Evolutionary conservation across 2,329 filamentous ascomycete genomes (phyloP).

Genomic region (Diaporthe ilicicola): DNA sequence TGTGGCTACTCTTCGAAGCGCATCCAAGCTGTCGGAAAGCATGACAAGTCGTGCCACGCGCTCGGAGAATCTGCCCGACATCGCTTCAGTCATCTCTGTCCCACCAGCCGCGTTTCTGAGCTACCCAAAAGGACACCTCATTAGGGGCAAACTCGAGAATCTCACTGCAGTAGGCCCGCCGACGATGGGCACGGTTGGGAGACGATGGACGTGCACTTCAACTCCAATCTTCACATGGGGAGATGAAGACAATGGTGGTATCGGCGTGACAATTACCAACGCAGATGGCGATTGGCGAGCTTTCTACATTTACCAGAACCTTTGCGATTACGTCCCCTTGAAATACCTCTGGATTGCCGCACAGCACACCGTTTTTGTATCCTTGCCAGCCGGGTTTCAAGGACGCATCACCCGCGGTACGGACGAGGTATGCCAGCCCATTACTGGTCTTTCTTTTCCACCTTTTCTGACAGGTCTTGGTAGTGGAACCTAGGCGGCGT

Average conservation of each 20-base stretch:
- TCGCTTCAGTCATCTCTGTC: constrained; percentile 5
- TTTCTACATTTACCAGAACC: constrained; percentile 41
- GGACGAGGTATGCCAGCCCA: constrained; percentile 26
- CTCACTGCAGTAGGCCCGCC: neutral
- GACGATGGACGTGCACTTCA: constrained; percentile 32
- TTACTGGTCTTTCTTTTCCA: too few species aligned
- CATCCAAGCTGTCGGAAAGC: too few species aligned
- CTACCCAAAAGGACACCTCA: constrained; percentile 5
- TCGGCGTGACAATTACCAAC: constrained; percentile 36
- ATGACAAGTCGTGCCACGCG: neutral
- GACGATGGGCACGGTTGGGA: neutral
- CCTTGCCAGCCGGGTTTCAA: constrained; percentile 38
- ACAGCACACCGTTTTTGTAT: constrained; percentile 37
- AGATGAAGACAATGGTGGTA: constrained; percentile 33
- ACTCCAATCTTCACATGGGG: constrained; percentile 35
- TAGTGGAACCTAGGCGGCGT: constrained; percentile 37
- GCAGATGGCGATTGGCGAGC: constrained; percentile 32
- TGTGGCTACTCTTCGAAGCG: neutral
- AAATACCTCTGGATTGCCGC: constrained; percentile 41
- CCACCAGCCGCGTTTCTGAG: constrained; percentile 10
- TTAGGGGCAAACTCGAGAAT: neutral
- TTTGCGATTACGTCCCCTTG: constrained; percentile 39
- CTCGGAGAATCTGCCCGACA: constrained; percentile 7
- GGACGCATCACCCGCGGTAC: constrained; percentile 40
- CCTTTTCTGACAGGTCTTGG: neutral